Evolutionary conservation across 2,329 filamentous ascomycete species (phyloP).

Genomic region (Aureobasidium sp.): DNA sequence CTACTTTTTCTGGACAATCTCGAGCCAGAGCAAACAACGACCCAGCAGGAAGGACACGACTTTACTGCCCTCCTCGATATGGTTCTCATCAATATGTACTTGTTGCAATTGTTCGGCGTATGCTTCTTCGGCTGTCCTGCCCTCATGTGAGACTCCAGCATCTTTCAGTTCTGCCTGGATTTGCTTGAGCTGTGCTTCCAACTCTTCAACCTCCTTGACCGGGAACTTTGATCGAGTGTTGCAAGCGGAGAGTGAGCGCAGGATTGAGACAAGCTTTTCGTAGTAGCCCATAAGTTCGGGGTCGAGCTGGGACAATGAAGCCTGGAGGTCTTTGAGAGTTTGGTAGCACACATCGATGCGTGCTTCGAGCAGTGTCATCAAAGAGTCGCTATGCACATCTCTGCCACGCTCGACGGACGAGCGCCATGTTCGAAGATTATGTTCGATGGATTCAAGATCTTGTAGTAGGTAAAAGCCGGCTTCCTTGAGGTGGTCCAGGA

Average conservation of each 20-base stretch:
- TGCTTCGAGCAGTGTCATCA: slow-evolving; percentile 68
- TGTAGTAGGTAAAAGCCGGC: slow-evolving; percentile 81
- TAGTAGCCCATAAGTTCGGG: slow-evolving; percentile 66
- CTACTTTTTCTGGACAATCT: slow-evolving; percentile 73
- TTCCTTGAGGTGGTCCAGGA: slow-evolving; percentile 83
- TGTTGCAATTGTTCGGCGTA: slow-evolving; percentile 25
- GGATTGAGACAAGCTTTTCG: slow-evolving; percentile 82
- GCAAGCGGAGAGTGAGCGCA: slow-evolving; percentile 76
- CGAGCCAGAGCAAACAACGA: slow-evolving; percentile 71
- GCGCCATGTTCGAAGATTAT: slow-evolving; percentile 64
- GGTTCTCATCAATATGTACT: slow-evolving; percentile 34
- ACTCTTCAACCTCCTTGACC: slow-evolving; percentile 66
- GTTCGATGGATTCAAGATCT: slow-evolving; percentile 72
- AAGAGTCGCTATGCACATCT: slow-evolving; percentile 61
- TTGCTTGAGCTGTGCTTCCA: slow-evolving; percentile 69
- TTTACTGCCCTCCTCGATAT: slow-evolving; percentile 57
- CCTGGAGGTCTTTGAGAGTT: slow-evolving; percentile 45
- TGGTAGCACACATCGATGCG: slow-evolving; percentile 66
- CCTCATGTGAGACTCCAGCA: slow-evolving; percentile 22
- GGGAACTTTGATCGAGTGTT: slow-evolving; percentile 92
- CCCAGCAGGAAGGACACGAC: slow-evolving; percentile 61
- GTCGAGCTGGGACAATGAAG: slow-evolving; percentile 59
- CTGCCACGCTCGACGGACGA: slow-evolving; percentile 60
- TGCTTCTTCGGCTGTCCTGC: slow-evolving; percentile 26
- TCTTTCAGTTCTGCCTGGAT: slow-evolving; percentile 47